Base-by-base conservation (phyloP, 306 rosid genomes). In the Lupinus albus region DNA sequence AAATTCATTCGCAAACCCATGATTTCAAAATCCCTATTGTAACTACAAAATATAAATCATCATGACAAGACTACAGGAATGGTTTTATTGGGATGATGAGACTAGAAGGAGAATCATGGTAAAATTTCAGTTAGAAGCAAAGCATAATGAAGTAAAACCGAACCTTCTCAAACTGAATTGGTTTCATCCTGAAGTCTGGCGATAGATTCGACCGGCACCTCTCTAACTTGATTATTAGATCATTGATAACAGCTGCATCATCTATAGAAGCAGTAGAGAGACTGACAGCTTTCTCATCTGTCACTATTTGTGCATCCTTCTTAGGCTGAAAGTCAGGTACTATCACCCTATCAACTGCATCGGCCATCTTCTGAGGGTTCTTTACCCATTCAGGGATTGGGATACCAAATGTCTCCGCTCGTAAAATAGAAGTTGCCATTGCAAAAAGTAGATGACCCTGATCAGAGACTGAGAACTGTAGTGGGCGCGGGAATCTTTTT, bases 161-260 rank as follows among this genome's bases (percentile, higher is more conserved):
- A 6, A 90, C 96, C 95, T 91, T 91, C 80, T 91, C 97, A 41
- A 91, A 91, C 42, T 82, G 95, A 74, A 91, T 77, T 32, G 97
- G 95, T 68, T 84, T 91, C 97, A 91, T 88, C 81, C 86, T 82
- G 81, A 82, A 88, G 41, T 73, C 84, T 17, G 84, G 81, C 0
- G 82, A 73, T 67, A 88, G 67, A 46, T 67, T 79, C n/a, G 76
- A 32, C 17, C 80, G 75, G 42, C 85, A 79, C 5, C 80, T 84
- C 82, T 88, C 92, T 55, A 88, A 78, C 73, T 69, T 84, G 44
- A 2, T 21, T 20, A 83, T 75, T 42, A 91, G 78, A 50, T 86
- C 95, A 53, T 83, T 77, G 60, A 91, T 91, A 54, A 87, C 81
- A 45, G 73, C 87, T 1, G 87, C 84, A 82, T 91, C 97, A 58